Percentiles rank a stretch among this genome's conserved stretches.
Evolutionary conservation across 2,329 filamentous ascomycete species (phyloP).

Genomic region (Colletotrichum eleusines): DNA sequence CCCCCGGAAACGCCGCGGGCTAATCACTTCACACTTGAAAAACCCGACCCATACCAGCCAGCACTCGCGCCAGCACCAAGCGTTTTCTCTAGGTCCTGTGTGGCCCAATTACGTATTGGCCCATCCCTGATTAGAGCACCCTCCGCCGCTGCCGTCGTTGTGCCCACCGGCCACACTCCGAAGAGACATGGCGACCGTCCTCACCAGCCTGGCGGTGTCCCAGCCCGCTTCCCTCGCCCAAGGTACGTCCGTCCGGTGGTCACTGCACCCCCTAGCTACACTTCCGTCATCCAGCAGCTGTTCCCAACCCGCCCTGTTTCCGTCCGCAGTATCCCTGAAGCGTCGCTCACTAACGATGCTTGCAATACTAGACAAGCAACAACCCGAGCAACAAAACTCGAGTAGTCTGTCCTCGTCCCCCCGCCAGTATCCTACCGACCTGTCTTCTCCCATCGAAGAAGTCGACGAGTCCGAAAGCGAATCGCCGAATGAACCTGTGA

Average conservation of each 20-base stretch:
- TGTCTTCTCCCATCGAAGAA: conserved; percentile 67
- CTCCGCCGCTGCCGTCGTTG: conserved; percentile 18
- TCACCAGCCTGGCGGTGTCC: conserved; percentile 31
- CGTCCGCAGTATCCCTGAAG: conserved; percentile 36
- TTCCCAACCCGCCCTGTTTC: conserved; percentile 37
- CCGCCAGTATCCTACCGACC: conserved; percentile 62
- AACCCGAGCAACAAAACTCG: conserved; percentile 36
- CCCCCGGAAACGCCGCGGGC: conserved; percentile 37
- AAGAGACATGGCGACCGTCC: conserved; percentile 32
- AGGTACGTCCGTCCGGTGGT: conserved; percentile 31
- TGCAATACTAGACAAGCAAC: conserved; percentile 31
- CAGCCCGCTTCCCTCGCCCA: conserved; percentile 28
- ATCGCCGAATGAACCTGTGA: conserved; percentile 70
- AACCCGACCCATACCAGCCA: conserved; percentile 13
- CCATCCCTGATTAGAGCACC: conserved; percentile 34
- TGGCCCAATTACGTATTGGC: conserved; percentile 38
- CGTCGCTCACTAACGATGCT: conserved; percentile 30
- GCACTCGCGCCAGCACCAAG: conserved; percentile 33
- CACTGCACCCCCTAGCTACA: conserved; percentile 23
- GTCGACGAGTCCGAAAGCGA: conserved; percentile 72
- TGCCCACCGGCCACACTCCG: conserved; percentile 29
- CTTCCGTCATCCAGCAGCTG: conserved; percentile 36
- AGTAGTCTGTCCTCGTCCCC: conserved; percentile 55
- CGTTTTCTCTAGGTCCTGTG: conserved; percentile 32
- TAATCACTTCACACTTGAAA: background rate